phyloP scores from a whole-genome alignment of 2,329 filamentous ascomycete genomes.

The Lachnellula suecica region DNA sequence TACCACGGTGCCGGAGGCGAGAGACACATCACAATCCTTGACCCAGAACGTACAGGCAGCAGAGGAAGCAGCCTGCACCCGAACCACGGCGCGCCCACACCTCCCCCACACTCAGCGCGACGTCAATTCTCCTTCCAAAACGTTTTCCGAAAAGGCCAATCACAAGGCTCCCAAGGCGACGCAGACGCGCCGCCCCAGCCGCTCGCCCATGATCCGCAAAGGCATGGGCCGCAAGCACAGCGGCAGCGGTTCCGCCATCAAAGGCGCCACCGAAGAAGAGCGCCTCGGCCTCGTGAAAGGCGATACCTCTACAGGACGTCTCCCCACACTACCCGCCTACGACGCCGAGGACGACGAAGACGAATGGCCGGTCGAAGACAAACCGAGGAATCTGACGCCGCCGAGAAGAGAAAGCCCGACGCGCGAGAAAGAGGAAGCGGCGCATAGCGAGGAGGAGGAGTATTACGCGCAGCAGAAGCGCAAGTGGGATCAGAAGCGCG shows the following conservation, averaged over 20 bases:
- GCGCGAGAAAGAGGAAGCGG: not conserved
- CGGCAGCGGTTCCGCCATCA: slow-evolving; percentile 35
- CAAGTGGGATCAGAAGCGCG: slow-evolving; percentile 12
- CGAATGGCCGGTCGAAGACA: slow-evolving; percentile 7
- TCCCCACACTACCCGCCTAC: slow-evolving; percentile 17
- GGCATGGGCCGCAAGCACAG: slow-evolving; percentile 41
- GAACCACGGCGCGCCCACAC: slow-evolving; percentile 45
- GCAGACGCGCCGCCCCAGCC: slow-evolving; percentile 24
- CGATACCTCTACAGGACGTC: slow-evolving; percentile 43
- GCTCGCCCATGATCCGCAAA: slow-evolving; percentile 36
- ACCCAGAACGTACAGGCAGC: slow-evolving; percentile 22
- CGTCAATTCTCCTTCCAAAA: slow-evolving; percentile 93
- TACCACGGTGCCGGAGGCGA: slow-evolving; percentile 39
- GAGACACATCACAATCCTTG: slow-evolving; percentile 48
- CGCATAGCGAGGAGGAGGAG: slow-evolving; percentile 10
- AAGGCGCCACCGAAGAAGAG: slow-evolving; percentile 77
- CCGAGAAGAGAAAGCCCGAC: slow-evolving; percentile 9
- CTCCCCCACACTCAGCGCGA: slow-evolving; percentile 60
- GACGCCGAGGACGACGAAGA: slow-evolving; percentile 23
- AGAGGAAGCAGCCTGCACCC: slow-evolving; percentile 24
- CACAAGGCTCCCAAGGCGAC: slow-evolving; percentile 11
- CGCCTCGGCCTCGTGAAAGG: slow-evolving; percentile 78
- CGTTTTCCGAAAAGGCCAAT: slow-evolving; percentile 54
- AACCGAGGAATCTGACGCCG: slow-evolving; percentile 18
- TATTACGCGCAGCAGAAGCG: slow-evolving; percentile 17